Evolutionary conservation across 176 grass and related monocot species (phyloP), one percentile per base, ranked within the genome.

Genomic region (Themeda triandra): DNA sequence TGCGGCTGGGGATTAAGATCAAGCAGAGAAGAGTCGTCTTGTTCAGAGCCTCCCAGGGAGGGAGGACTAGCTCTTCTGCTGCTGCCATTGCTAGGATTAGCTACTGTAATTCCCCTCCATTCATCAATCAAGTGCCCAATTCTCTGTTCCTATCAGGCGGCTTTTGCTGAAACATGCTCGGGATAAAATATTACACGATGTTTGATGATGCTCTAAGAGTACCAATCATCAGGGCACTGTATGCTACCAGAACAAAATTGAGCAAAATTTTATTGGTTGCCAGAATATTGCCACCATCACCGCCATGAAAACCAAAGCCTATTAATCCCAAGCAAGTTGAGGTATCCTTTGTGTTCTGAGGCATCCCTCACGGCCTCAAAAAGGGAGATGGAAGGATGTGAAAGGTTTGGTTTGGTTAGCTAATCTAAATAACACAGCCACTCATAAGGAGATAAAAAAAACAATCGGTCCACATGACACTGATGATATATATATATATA

Each of bases 401-500:
- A 41, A 24, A 70, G 67, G 8, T 40, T 71, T 71, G 67, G 8
- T 40, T 71, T 71, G 23, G 6, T 45, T 15, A 28, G 40, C 12
- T 3, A 14, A 44, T 5, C n/a, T 45, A 46, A 72, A 28, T 45
- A 46, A 18, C 63, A 42, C 4, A 18, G 7, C 7, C 15, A 49
- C 71, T 30, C 71, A 18, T 48, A 18, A 19, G 25, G 71, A 73
- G 27, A 73, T 48, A 17, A 73, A 48, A 73, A 19, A 29, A 44
- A 17, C 14, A 73, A 48, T 11, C 30, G 42, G 42, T 30, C 46
- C 41, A 30, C 2, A 65, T 30, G 27, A 30, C 27, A 65, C 27
- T 17, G 56, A 77, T 40, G 80, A 28, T 63, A 76, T 77, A 39
- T 80, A 51, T 10, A 76, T 80, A 51, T 10, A 76, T 80, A 51